Evolutionary conservation across 805 yeast genomes (phyloP).

Genomic region (Tetrapisispora namnaoensis): DNA sequence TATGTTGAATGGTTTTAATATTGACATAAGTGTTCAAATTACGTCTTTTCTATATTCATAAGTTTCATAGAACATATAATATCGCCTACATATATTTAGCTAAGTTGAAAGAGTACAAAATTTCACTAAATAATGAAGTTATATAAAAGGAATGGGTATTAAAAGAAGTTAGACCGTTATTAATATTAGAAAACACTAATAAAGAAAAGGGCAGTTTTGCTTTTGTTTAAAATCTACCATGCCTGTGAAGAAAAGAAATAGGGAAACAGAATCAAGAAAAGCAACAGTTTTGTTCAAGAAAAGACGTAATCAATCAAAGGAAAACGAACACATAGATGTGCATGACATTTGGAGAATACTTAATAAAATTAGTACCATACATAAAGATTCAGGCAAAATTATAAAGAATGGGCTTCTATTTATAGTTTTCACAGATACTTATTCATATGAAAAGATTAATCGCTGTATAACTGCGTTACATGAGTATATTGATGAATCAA

Average conservation of each 20-base stretch:
- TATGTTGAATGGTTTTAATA: too few species aligned
- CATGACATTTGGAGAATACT: conserved; percentile 22
- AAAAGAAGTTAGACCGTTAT: too few species aligned
- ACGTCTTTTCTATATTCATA: too few species aligned
- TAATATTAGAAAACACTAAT: too few species aligned
- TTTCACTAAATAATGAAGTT: too few species aligned
- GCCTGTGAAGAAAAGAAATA: conserved; percentile 12
- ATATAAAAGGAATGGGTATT: too few species aligned
- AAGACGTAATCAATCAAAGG: neutral
- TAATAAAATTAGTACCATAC: conserved; percentile 12
- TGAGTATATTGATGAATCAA: conserved; percentile 11
- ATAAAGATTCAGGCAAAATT: conserved; percentile 4
- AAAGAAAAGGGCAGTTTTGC: too few species aligned
- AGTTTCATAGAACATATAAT: too few species aligned
- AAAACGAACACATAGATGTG: conserved; percentile 6
- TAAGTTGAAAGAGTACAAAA: too few species aligned
- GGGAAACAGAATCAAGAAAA: conserved; percentile 2
- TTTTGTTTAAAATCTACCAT: neutral
- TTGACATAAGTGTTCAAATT: too few species aligned
- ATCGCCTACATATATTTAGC: too few species aligned
- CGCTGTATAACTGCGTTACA: conserved; percentile 10
- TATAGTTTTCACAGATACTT: conserved; percentile 6
- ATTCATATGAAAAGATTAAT: conserved; percentile 1
- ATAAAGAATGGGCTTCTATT: conserved; percentile 15
- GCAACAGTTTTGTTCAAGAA: neutral